Evolutionary conservation across 305 asterid genomes (phyloP).

Genomic region (Fraxinus platypoda): DNA sequence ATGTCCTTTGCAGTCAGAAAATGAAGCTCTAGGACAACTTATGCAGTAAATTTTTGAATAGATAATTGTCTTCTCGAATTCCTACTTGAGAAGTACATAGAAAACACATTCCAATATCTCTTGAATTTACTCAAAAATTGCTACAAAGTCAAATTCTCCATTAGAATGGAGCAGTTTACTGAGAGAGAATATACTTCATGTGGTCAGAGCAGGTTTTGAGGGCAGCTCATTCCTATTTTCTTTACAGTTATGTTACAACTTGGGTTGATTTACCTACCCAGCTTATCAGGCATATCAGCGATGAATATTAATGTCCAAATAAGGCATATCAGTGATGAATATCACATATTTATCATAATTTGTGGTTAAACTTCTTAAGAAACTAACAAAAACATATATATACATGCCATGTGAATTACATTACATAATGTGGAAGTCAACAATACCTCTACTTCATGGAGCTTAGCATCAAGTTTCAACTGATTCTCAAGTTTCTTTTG

Average conservation of each 20-base stretch:
- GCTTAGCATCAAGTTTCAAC: constrained; percentile 66
- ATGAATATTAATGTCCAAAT: background rate
- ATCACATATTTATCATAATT: background rate
- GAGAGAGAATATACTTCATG: background rate
- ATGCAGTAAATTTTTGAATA: background rate
- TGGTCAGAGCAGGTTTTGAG: background rate
- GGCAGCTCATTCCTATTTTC: background rate
- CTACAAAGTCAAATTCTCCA: background rate
- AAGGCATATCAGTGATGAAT: background rate
- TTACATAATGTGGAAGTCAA: background rate
- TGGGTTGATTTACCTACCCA: background rate
- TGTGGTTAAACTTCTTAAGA: background rate
- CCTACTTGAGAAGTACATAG: background rate
- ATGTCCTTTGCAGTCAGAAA: background rate
- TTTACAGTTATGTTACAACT: background rate
- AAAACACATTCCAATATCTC: background rate
- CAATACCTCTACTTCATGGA: constrained; percentile 66
- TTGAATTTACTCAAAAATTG: constrained; percentile 1
- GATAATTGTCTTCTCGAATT: background rate
- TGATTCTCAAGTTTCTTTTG: constrained; percentile 62
- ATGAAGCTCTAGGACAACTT: background rate
- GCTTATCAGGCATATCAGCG: too few relatives aligned
- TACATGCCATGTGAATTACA: background rate
- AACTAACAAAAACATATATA: background rate
- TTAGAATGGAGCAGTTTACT: background rate